Evolutionary conservation across 2,329 filamentous ascomycete species (phyloP), one percentile per base, ranked within the genome.

Genomic region (Raffaelea ambrosiae): DNA sequence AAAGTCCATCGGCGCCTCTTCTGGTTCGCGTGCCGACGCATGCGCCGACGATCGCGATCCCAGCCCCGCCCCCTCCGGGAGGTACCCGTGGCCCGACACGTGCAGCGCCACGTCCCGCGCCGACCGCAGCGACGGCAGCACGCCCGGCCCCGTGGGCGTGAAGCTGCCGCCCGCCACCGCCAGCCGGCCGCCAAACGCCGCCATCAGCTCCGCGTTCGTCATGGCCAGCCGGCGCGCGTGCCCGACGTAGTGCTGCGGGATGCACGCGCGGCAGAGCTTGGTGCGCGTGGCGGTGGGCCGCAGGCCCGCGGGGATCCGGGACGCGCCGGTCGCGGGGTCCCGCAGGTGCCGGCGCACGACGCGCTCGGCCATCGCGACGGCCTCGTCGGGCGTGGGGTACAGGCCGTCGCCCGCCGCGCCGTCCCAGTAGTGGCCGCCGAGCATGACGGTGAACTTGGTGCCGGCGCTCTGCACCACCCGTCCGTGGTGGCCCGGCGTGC

Each of bases 371-470:
- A 91, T 84, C 5, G 66, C 61, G 22, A 86, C 68, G 16, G 81
- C 88, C 54, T 86, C 75, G 14, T 82, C 71, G 52, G 82, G 73
- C 44, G 76, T 69, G 0, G 88, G 89, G 49, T 78, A 79, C 36
- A 70, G 67, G 10, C 50, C 45, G 1, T 57, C 45, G 26, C 26
- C 26, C 2, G 52, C 58, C 41, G 54, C 57, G 49, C 70, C 76
- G 61, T 88, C 75, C 88, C 88, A 97, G 77, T 87, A 88, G 66
- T 96, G 89, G 1, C 93, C 93, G 50, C 93, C 93, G 48, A 98
- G 71, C 81, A 98, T 95, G 57, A 97, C 86, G 16, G 91, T 95
- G 46, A 97, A 66, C 63, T 95, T 95, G 14, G 88, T 95, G 21
- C 87, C 88, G 0, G 63, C 60, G 8, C 16, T 29, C 26, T 29